Evolutionary conservation across 2,329 filamentous ascomycete genomes (phyloP).

Genomic region (Zymoseptoria pseudotritici): DNA sequence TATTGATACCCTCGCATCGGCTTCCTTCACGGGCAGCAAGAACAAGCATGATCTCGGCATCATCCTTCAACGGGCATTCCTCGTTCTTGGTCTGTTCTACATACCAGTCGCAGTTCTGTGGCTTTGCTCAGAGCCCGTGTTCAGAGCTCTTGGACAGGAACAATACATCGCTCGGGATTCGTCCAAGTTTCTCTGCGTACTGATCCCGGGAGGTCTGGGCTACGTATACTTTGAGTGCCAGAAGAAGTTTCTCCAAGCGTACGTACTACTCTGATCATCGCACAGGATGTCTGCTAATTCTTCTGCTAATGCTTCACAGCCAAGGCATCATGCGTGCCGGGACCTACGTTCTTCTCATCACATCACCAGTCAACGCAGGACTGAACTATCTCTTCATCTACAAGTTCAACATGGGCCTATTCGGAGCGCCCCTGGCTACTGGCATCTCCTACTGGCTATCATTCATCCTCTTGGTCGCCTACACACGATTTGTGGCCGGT

Average conservation of each 20-base stretch:
- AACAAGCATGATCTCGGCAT: conserved; percentile 73
- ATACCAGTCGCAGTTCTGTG: conserved; percentile 65
- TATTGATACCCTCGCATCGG: conserved; percentile 76
- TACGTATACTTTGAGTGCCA: conserved; percentile 83
- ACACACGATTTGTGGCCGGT: conserved; percentile 63
- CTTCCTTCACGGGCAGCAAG: conserved; percentile 71
- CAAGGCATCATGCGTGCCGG: conserved; percentile 58
- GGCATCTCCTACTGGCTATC: conserved; percentile 82
- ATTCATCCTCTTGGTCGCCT: conserved; percentile 67
- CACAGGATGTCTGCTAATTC: neutral
- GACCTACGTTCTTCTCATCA: conserved; percentile 56
- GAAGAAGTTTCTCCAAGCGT: conserved; percentile 52
- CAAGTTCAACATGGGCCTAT: conserved; percentile 59
- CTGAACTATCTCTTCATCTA: conserved; percentile 66
- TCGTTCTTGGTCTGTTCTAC: conserved; percentile 67
- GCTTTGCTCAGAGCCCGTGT: conserved; percentile 67
- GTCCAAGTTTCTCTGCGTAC: conserved; percentile 61
- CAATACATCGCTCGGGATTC: conserved; percentile 68
- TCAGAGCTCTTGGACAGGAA: conserved; percentile 68
- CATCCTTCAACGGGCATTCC: conserved; percentile 66
- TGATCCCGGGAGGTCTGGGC: conserved; percentile 74
- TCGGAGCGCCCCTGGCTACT: conserved; percentile 74
- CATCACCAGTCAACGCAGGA: conserved; percentile 51
- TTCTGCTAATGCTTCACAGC: neutral
- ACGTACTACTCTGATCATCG: neutral